Evolutionary conservation across 2,329 filamentous ascomycete genomes (phyloP).

Genomic region (Epichloe typhina): DNA sequence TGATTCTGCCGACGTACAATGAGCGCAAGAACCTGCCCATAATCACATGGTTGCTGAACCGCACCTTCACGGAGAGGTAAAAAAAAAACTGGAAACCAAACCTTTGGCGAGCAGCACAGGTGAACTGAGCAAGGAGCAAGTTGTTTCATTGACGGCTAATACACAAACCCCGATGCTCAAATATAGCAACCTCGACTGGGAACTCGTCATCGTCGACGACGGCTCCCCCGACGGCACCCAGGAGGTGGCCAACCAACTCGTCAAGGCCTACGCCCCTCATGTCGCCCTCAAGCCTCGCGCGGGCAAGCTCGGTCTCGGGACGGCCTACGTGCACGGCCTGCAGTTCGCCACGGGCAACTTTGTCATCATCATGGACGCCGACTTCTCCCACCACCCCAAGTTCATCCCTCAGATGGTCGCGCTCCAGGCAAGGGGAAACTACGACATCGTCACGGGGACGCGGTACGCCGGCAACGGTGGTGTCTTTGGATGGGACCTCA

Average conservation of each 20-base stretch:
- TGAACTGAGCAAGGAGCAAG: not conserved
- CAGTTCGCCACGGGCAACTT: slow-evolving; percentile 86
- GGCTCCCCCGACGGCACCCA: slow-evolving; percentile 97
- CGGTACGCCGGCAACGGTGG: slow-evolving; percentile 82
- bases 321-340: slow-evolving; percentile 89
- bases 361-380: slow-evolving; percentile 99
- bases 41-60: slow-evolving; percentile 85
- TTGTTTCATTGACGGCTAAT: not conserved
- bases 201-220: slow-evolving; percentile 96
- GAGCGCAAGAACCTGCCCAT: slow-evolving; percentile 95
- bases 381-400: slow-evolving; percentile 98
- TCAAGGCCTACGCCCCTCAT: slow-evolving; percentile 68
- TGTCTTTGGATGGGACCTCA: slow-evolving; percentile 93
- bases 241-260: slow-evolving; percentile 78
- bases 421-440: slow-evolving; percentile 61
- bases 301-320: slow-evolving; percentile 94
- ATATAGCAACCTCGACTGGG: slow-evolving; percentile 78
- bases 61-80: slow-evolving; percentile 78
- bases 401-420: slow-evolving; percentile 93
- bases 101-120: not conserved
- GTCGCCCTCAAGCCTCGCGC: slow-evolving; percentile 77
- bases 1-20: slow-evolving; percentile 97
- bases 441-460: slow-evolving; percentile 95
- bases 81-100: slow-evolving; percentile 18
- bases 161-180: not conserved